Evolutionary conservation across 352 stramenopile genomes (phyloP).

Genomic region (Phytophthora capsici): DNA sequence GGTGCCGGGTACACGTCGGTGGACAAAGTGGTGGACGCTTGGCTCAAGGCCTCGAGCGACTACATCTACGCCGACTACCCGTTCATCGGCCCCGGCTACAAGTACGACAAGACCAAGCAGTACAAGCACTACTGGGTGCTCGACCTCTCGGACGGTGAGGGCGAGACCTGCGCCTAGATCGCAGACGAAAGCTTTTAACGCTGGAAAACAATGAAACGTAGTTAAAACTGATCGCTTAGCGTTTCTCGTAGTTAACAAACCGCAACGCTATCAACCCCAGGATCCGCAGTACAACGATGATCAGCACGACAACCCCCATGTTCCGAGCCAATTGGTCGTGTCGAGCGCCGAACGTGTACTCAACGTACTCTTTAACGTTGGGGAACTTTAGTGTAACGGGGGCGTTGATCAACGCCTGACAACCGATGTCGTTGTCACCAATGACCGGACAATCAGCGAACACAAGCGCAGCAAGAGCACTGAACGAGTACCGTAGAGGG

Average conservation of each 20-base stretch:
- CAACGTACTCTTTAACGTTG: constrained; percentile 53
- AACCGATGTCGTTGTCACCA: constrained; percentile 28
- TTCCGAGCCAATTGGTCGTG: constrained; percentile 47
- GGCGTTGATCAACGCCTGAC: constrained; percentile 32
- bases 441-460: constrained; percentile 44
- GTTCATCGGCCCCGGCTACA: constrained; percentile 41
- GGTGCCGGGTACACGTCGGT: constrained; percentile 45
- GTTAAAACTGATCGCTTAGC: constrained; percentile 24
- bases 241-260: constrained; percentile 58
- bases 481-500: constrained; percentile 52
- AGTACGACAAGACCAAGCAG: constrained; percentile 36
- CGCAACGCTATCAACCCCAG: constrained; percentile 53
- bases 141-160: constrained; percentile 29
- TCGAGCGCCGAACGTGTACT: constrained; percentile 46
- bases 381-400: constrained; percentile 36
- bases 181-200: neutral
- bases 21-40: constrained; percentile 41
- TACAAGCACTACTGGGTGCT: constrained; percentile 48
- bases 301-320: constrained; percentile 45
- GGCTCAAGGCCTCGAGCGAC: constrained; percentile 43
- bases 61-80: constrained; percentile 40
- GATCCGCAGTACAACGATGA: constrained; percentile 50
- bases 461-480: constrained; percentile 46
- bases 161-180: constrained; percentile 25
- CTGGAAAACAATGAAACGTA: constrained; percentile 6